Evolutionary conservation across 1,139 yeast genomes (phyloP).

Genomic region (Yamadazyma taylorii): DNA sequence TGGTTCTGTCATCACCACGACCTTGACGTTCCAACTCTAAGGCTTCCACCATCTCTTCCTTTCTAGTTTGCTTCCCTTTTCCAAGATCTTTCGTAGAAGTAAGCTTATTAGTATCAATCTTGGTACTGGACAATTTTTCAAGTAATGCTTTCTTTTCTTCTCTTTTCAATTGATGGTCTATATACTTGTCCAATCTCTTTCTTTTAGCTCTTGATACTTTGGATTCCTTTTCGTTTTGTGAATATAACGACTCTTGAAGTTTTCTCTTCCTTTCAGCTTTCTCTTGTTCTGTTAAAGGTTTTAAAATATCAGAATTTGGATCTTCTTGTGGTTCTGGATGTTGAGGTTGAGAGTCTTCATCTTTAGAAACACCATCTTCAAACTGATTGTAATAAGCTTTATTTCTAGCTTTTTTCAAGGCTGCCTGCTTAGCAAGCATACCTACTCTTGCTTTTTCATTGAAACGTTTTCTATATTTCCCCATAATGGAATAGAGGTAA

Average conservation of each 20-base stretch:
- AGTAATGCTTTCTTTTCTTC: slow-evolving; percentile 83
- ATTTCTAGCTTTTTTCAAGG: slow-evolving; percentile 65
- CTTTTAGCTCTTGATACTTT: slow-evolving; percentile 73
- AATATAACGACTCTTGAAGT: slow-evolving; percentile 55
- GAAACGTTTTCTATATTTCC: slow-evolving; percentile 75
- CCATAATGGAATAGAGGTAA: slow-evolving; percentile 57
- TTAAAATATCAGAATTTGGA: slow-evolving; percentile 61
- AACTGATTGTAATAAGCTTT: slow-evolving; percentile 60
- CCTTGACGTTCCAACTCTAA: slow-evolving; percentile 73
- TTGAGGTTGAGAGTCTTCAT: slow-evolving; percentile 19
- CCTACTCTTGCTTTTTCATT: slow-evolving; percentile 87
- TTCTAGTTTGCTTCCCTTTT: slow-evolving; percentile 69
- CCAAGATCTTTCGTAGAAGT: slow-evolving; percentile 79
- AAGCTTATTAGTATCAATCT: slow-evolving; percentile 67
- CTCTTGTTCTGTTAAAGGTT: slow-evolving; percentile 54
- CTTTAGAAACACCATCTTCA: slow-evolving; percentile 23
- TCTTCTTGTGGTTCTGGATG: slow-evolving; percentile 25
- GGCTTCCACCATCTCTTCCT: slow-evolving; percentile 75
- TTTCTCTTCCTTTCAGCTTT: slow-evolving; percentile 64
- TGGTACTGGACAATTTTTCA: slow-evolving; percentile 68
- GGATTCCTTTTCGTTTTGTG: slow-evolving; percentile 57
- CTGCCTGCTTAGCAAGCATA: slow-evolving; percentile 77
- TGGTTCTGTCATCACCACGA: slow-evolving; percentile 62
- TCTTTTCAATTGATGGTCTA: slow-evolving; percentile 84
- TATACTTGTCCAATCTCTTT: slow-evolving; percentile 74